Conservation (phyloP, 164 flowering plant species). For the Litsea cubeba region DNA sequence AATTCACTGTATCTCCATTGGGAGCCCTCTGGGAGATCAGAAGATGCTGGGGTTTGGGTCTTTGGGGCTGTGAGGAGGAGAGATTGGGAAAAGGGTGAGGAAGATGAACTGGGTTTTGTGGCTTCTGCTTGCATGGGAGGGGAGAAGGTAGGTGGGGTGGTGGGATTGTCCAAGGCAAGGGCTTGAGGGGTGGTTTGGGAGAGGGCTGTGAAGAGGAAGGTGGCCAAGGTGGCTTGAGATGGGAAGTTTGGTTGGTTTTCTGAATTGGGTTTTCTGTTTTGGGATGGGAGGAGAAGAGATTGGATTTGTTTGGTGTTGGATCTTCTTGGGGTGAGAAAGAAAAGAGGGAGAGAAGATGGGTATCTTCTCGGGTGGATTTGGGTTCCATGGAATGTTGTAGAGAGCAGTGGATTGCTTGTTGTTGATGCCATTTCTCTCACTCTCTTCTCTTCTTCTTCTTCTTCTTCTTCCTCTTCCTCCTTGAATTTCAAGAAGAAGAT, state of each 20-base stretch:
- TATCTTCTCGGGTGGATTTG: neutral
- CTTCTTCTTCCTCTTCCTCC: neutral
- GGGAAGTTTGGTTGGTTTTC: slow-evolving; percentile 15
- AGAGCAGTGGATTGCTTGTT: slow-evolving; percentile 35
- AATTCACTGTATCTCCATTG: slow-evolving; percentile 98
- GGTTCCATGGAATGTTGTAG: slow-evolving; percentile 50
- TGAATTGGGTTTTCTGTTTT: slow-evolving; percentile 21
- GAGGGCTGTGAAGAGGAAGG: slow-evolving; percentile 53
- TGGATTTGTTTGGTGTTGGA: slow-evolving; percentile 20
- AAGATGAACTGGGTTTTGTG: slow-evolving; percentile 28
- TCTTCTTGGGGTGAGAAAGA: slow-evolving; percentile 51
- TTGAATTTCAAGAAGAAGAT: too few species aligned
- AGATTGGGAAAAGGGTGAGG: slow-evolving; percentile 57
- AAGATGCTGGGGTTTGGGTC: slow-evolving; percentile 40
- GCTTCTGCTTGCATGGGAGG: slow-evolving; percentile 52
- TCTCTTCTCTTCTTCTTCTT: neutral
- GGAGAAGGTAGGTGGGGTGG: slow-evolving; percentile 27
- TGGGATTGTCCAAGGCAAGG: slow-evolving; percentile 33
- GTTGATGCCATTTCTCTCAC: slow-evolving; percentile 23
- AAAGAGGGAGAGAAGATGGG: slow-evolving; percentile 45
- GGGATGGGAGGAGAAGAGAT: slow-evolving; percentile 10
- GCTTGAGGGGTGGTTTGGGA: slow-evolving; percentile 42
- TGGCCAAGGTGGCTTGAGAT: slow-evolving; percentile 58
- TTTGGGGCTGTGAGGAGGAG: slow-evolving; percentile 59
- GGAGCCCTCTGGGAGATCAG: slow-evolving; percentile 85